phyloP scores from a whole-genome alignment of 345 rosid genomes.

The Euphorbia peplus region DNA sequence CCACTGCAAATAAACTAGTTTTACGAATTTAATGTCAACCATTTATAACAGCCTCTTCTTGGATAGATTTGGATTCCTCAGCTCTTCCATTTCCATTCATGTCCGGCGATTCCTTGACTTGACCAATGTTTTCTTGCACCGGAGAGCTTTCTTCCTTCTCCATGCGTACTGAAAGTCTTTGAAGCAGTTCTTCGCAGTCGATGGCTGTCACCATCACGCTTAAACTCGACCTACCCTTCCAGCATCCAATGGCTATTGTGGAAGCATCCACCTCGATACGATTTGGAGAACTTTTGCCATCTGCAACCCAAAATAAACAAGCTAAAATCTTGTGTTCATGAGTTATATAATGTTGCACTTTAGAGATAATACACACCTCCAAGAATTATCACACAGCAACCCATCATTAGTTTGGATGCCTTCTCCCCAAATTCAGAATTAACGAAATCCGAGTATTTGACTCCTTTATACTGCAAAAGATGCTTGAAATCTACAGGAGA shows the following conservation, averaged over 20 bases:
- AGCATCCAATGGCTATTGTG: constrained; percentile 84
- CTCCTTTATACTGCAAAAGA: constrained; percentile 70
- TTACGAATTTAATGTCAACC: constrained; percentile 4
- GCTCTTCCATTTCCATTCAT: constrained; percentile 19
- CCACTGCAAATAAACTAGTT: neutral
- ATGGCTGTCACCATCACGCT: constrained; percentile 82
- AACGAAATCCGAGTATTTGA: constrained; percentile 66
- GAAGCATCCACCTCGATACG: constrained; percentile 40
- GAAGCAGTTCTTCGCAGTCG: constrained; percentile 75
- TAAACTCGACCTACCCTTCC: constrained; percentile 80
- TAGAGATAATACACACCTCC: constrained; percentile 38
- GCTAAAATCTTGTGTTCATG: neutral
- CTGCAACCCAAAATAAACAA: constrained; percentile 28
- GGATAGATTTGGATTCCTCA: constrained; percentile 7
- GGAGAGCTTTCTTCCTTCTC: constrained; percentile 25
- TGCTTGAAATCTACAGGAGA: constrained; percentile 72
- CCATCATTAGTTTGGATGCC: constrained; percentile 70
- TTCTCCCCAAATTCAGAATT: constrained; percentile 60
- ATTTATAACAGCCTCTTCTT: neutral
- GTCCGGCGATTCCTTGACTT: constrained; percentile 23
- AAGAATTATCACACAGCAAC: constrained; percentile 76
- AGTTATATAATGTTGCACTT: neutral
- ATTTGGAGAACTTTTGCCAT: constrained; percentile 30
- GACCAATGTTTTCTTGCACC: constrained; percentile 20
- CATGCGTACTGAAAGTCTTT: constrained; percentile 53